These are phyloP conservation scores for Ophiostoma sp. DNA, from an alignment of 2,329 filamentous ascomycete species.

Conservation along the genomic window DNA sequence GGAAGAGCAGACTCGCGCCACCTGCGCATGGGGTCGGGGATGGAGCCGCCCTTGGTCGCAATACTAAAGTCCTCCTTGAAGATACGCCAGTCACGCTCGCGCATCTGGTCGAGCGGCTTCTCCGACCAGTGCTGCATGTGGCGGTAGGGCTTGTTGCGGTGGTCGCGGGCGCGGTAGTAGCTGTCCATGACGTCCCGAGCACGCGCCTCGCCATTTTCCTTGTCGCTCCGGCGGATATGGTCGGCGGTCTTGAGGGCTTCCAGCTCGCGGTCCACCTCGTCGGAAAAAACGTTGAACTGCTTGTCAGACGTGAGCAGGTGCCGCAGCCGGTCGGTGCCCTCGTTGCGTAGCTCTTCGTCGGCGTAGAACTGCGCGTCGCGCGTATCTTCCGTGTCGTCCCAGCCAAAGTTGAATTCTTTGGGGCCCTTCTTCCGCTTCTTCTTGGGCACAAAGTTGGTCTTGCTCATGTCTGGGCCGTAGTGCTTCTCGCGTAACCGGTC, in stretches of 20 bases:
- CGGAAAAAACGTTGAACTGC: constrained; percentile 22
- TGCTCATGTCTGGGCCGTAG: constrained; percentile 83
- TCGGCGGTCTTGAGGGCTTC: constrained; percentile 24
- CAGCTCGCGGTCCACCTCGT: constrained; percentile 26
- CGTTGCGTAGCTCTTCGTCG: constrained; percentile 53
- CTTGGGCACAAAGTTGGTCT: constrained; percentile 80
- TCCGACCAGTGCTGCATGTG: constrained; percentile 89
- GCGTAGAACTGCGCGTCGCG: constrained; percentile 39
- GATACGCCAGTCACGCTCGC: constrained; percentile 96
- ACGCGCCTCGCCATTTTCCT: constrained; percentile 67
- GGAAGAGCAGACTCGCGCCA: constrained; percentile 86
- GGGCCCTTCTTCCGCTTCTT: constrained; percentile 92
- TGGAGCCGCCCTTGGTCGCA: constrained; percentile 80
- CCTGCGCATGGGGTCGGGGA: constrained; percentile 93
- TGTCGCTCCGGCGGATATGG: constrained; percentile 56
- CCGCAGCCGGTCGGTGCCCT: constrained; percentile 52
- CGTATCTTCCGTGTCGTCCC: constrained; percentile 93
- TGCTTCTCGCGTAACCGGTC: constrained; percentile 74
- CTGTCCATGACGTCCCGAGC: constrained; percentile 79
- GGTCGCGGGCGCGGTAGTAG: constrained; percentile 70
- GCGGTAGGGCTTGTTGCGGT: constrained; percentile 65
- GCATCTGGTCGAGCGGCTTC: constrained; percentile 88
- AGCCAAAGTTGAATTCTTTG: constrained; percentile 98
- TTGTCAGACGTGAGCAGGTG: constrained; percentile 23
- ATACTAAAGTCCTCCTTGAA: constrained; percentile 99